phyloP scores from a whole-genome alignment of 257 asterid species.

The Coffea eugenioides region DNA sequence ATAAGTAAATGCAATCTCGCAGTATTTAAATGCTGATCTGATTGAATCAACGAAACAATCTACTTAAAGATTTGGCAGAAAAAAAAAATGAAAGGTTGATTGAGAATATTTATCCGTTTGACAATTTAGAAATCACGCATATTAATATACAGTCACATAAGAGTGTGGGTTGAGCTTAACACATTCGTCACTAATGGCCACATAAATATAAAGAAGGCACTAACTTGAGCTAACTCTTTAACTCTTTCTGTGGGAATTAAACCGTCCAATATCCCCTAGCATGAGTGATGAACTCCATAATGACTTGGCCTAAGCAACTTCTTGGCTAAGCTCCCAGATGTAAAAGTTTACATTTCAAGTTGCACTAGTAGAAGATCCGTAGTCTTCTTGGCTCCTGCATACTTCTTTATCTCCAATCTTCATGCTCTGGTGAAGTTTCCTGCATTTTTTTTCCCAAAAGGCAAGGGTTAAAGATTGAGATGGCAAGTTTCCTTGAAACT shows the following conservation, averaged over 20 bases:
- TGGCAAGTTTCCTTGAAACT: conserved; percentile 8
- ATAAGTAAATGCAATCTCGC: not conserved
- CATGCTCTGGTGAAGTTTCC: conserved; percentile 20
- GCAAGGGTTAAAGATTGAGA: conserved; percentile 4
- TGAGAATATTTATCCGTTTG: not conserved
- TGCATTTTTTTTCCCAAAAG: conserved; percentile 1
- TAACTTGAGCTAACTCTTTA: too few relatives aligned
- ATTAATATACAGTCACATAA: not conserved
- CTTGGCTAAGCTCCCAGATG: not conserved
- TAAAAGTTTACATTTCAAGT: not conserved
- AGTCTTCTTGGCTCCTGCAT: too few relatives aligned
- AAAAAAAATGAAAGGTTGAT: not conserved
- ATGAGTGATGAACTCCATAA: too few relatives aligned
- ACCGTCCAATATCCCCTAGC: too few relatives aligned
- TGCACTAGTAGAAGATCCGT: not conserved
- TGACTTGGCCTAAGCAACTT: not conserved
- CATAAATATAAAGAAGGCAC: not conserved
- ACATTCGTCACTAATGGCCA: not conserved
- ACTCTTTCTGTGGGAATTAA: too few relatives aligned
- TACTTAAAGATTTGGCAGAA: not conserved
- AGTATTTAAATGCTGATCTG: not conserved
- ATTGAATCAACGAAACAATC: not conserved
- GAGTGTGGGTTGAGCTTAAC: too few relatives aligned
- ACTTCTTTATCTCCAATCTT: too few relatives aligned
- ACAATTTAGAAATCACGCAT: not conserved